phyloP scores from a whole-genome alignment of 345 rosid species.

The Arabis hirsuta region DNA sequence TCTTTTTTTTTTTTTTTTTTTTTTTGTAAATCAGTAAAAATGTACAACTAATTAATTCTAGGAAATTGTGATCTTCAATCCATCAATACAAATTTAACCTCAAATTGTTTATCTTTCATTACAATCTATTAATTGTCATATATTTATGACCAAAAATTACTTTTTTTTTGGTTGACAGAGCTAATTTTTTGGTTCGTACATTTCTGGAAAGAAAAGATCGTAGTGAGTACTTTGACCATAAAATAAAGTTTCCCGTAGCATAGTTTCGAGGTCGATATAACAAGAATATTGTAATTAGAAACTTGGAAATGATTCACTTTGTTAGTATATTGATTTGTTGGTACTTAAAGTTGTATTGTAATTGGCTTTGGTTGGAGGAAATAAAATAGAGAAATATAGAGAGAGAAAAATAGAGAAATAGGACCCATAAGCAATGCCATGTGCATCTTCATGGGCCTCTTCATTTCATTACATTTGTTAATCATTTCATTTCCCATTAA shows the following conservation, averaged over 20 bases:
- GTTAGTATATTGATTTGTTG: constrained; percentile 29
- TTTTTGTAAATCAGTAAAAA: too few species aligned
- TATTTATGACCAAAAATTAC: neutral
- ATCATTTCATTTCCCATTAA: constrained; percentile 5
- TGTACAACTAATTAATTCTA: neutral
- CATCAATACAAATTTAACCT: neutral
- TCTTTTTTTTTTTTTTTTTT: too few species aligned
- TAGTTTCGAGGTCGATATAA: constrained; percentile 3
- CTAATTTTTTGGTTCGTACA: neutral
- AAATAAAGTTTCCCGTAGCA: neutral
- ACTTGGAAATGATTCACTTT: constrained; percentile 8
- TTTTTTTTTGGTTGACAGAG: neutral
- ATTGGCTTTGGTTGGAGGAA: constrained; percentile 39
- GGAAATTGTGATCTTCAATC: neutral
- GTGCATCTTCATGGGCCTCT: constrained; percentile 67
- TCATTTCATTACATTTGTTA: constrained; percentile 48
- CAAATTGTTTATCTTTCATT: neutral
- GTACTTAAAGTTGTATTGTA: constrained; percentile 38
- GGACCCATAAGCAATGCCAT: constrained; percentile 54
- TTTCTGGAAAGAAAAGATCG: neutral
- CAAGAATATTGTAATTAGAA: neutral
- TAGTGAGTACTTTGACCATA: neutral
- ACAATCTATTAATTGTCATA: neutral
- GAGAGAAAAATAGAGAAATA: too few species aligned
- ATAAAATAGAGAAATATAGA: too few species aligned